phyloP scores from a whole-genome alignment of 306 rosid genomes.

The Canavalia ensiformis region DNA sequence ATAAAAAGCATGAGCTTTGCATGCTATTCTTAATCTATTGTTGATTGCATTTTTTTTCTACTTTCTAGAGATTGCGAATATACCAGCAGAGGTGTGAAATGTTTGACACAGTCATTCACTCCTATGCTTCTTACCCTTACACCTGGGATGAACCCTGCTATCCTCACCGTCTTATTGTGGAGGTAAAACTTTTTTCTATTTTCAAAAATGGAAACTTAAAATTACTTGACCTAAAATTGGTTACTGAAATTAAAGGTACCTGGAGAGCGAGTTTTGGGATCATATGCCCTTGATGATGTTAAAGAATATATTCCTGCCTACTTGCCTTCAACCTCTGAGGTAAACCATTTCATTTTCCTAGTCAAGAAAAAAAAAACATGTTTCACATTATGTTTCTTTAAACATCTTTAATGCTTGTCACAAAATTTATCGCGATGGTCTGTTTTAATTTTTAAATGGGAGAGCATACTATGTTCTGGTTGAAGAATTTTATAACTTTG shows the following conservation, averaged over 20 bases:
- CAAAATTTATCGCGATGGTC: not conserved
- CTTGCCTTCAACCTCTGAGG: conserved; percentile 86
- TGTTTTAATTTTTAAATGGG: not conserved
- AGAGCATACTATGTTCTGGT: not conserved
- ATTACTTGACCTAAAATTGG: conserved; percentile 44
- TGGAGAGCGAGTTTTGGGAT: conserved; percentile 90
- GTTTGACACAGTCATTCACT: conserved; percentile 79
- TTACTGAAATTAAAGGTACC: conserved; percentile 70
- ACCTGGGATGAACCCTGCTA: conserved; percentile 98
- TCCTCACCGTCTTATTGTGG: conserved; percentile 89
- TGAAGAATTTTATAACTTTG: not conserved
- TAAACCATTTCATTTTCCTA: conserved; percentile 48
- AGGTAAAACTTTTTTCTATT: conserved; percentile 60
- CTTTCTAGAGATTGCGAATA: conserved; percentile 79
- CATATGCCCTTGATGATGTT: conserved; percentile 85
- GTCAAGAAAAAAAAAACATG: not conserved
- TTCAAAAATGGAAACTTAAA: conserved; percentile 15
- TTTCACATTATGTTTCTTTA: conserved; percentile 10
- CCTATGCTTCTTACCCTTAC: conserved; percentile 80
- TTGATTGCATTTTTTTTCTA: conserved; percentile 45
- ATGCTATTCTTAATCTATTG: conserved; percentile 7
- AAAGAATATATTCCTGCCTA: conserved; percentile 75
- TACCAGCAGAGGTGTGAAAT: conserved; percentile 94
- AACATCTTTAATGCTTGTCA: not conserved
- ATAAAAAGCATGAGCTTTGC: not conserved